Percentiles rank a stretch among this genome's conserved stretches.
These are phyloP conservation scores for Polychaeton citri DNA, from an alignment of 2,329 filamentous ascomycete genomes.

Conservation along the genomic window DNA sequence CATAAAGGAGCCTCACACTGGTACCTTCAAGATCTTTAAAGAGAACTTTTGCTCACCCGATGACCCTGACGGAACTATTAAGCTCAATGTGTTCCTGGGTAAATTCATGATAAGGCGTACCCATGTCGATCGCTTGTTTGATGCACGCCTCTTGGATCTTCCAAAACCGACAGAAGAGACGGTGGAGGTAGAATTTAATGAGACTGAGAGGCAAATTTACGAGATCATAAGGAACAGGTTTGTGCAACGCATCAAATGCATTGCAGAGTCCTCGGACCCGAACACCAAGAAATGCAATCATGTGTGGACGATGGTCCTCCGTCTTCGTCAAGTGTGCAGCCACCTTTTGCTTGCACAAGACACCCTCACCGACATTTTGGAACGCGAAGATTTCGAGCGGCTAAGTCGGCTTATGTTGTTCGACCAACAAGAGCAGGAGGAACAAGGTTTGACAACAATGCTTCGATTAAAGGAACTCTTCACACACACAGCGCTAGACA, in stretches of 20 bases:
- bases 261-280: constrained; percentile 9
- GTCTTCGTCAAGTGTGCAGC: constrained; percentile 38
- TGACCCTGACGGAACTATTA: constrained; percentile 18
- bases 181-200: constrained; percentile 35
- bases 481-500: neutral
- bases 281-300: constrained; percentile 24
- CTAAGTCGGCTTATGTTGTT: constrained; percentile 22
- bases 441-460: no score
- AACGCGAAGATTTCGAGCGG: constrained; percentile 30
- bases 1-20: constrained; percentile 26
- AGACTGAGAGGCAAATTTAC: constrained; percentile 40
- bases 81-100: constrained; percentile 24
- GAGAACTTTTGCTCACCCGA: constrained; percentile 27
- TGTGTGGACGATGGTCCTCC: constrained; percentile 34
- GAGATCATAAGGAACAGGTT: constrained; percentile 35
- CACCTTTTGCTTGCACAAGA: constrained; percentile 37
- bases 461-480: constrained; percentile 1
- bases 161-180: constrained; percentile 34
- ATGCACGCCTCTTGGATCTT: constrained; percentile 40
- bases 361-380: constrained; percentile 31
- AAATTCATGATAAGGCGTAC: constrained; percentile 44
- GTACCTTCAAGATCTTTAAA: constrained; percentile 29
- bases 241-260: constrained; percentile 28
- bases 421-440: no score
- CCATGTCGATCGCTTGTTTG: constrained; percentile 40